Conservation (phyloP, 2,329 filamentous ascomycete genomes). For the Cladosporium cucumerinum region DNA sequence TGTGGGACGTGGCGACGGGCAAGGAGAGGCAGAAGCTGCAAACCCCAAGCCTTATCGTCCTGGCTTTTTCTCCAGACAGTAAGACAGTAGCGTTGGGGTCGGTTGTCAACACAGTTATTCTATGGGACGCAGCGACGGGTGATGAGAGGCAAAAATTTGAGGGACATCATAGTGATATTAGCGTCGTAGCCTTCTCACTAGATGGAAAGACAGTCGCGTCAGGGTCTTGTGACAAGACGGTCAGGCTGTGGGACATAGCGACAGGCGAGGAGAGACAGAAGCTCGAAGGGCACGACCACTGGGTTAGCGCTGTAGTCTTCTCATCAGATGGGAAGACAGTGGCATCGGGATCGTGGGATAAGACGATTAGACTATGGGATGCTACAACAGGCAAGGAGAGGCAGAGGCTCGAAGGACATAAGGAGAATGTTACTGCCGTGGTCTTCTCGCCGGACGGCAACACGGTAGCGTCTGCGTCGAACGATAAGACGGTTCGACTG, state of each 20-base stretch:
- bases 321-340: background rate
- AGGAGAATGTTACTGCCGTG: background rate
- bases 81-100: background rate
- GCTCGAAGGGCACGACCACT: slow-evolving; percentile 20
- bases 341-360: background rate
- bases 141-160: background rate
- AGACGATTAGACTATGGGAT: background rate
- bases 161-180: background rate
- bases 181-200: background rate
- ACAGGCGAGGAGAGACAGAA: slow-evolving; percentile 22
- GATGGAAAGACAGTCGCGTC: background rate
- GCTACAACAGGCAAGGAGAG: background rate
- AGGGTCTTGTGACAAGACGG: background rate
- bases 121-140: background rate
- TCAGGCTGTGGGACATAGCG: slow-evolving; percentile 21
- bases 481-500: background rate
- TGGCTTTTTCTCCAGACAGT: background rate
- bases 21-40: too few relatives aligned
- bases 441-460: background rate
- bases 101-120: slow-evolving; percentile 5
- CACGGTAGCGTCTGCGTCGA: background rate
- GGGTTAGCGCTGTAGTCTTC: background rate
- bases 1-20: too few relatives aligned
- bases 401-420: slow-evolving; percentile 23
- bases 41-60: background rate